Evolutionary conservation across 306 rosid species (phyloP), one percentile per base, ranked within the genome.

Genomic region (Lotus japonicus): DNA sequence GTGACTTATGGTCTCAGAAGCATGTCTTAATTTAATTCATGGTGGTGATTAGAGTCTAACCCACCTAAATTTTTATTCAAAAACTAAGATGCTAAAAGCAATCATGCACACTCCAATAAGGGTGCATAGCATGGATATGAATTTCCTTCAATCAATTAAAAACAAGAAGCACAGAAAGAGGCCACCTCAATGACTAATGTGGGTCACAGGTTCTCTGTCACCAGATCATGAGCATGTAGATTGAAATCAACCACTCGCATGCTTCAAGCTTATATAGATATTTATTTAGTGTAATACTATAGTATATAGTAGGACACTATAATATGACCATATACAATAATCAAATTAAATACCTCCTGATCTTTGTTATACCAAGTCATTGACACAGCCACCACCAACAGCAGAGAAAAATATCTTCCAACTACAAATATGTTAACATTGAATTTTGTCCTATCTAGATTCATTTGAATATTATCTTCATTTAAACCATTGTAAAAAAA

Each of bases 171-270:
- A 67, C 51, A 54, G 73, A 65, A 35, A 69, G 58, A 73, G 58
- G 83, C 19, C 70, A 43, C 54, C 36, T 73, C 69, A 73, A 77
- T 73, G 77, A 81, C 75, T 72, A 65, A 26, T 70, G 83, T 70
- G 83, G 83, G 78, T 74, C 86, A 82, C 59, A 46, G 50, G 60
- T 63, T 46, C 74, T 73, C 68, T 77, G 82, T 77, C 85, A 73
- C 83, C 75, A 78, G 83, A 77, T 57, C 80, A 64, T 77, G 71
- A 82, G 26, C 75, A 36, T 69, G 64, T 52, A 64, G 72, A 73
- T 74, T 82, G 67, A 66, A 70, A 68, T 80, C 72, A 74, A 77
- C 78, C 70, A 70, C 75, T 58, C 63, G 42, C 75, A 81, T 81
- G 75, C 68, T 49, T 69, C 80, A 68, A 77, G 21, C 71, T 35